phyloP scores from a whole-genome alignment of 202 grass and related monocot genomes.

The Setaria viridis region DNA sequence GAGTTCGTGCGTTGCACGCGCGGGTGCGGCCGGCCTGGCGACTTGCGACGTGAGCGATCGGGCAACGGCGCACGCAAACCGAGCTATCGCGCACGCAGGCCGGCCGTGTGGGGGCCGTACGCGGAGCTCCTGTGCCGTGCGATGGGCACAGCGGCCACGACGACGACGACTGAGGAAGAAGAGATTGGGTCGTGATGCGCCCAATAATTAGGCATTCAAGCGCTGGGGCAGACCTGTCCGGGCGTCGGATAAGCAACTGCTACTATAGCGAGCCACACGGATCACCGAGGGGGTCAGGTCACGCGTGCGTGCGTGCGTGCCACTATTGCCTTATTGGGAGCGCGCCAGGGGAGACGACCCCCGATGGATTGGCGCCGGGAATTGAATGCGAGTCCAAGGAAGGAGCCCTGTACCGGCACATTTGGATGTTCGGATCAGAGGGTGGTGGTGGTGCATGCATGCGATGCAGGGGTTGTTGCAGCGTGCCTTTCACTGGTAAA shows the following conservation, averaged over 20 bases:
- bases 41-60: not conserved
- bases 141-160: conserved; percentile 8
- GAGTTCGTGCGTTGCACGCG: conserved; percentile 11
- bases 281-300: too few species aligned
- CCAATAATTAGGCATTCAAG: conserved; percentile 63
- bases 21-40: too few species aligned
- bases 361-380: conserved; percentile 28
- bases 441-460: conserved; percentile 32
- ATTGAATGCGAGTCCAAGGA: conserved; percentile 36
- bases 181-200: conserved; percentile 51
- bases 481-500: conserved; percentile 14
- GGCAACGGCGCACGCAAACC: not conserved
- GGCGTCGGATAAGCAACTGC: too few species aligned
- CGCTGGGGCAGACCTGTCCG: conserved; percentile 55
- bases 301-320: not conserved
- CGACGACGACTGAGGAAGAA: not conserved
- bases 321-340: conserved; percentile 1
- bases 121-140: conserved; percentile 11
- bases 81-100: not conserved
- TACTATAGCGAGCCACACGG: too few species aligned
- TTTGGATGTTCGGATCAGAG: conserved; percentile 43
- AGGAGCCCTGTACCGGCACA: conserved; percentile 45
- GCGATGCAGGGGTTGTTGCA: conserved; percentile 9
- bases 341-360: not conserved
- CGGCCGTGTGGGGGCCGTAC: not conserved